These are phyloP conservation scores for Pichia sp. DNA, from an alignment of 1,139 yeast genomes.

Conservation along the genomic window DNA sequence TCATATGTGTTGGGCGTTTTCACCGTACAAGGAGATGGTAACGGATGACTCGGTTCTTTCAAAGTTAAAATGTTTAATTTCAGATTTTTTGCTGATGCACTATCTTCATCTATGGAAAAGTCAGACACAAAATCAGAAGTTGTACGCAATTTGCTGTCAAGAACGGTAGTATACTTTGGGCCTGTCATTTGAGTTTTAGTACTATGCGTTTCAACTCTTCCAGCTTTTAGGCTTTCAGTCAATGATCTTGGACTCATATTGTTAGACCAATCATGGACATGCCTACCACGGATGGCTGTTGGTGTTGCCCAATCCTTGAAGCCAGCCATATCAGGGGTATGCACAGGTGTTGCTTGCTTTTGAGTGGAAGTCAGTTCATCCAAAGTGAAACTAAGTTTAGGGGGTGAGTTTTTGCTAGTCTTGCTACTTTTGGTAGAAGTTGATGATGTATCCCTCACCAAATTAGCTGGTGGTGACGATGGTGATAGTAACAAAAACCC, in stretches of 20 bases:
- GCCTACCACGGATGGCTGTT: slow-evolving; percentile 9
- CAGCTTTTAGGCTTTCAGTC: slow-evolving; percentile 12
- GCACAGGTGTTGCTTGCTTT: neutral
- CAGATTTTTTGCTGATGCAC: neutral
- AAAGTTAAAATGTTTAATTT: neutral
- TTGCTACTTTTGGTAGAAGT: slow-evolving; percentile 1
- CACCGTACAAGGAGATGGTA: slow-evolving; percentile 10
- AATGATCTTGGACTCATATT: slow-evolving; percentile 12
- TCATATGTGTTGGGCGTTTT: slow-evolving; percentile 2
- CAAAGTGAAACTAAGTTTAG: neutral
- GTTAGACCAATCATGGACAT: slow-evolving; percentile 13
- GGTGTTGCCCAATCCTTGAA: slow-evolving; percentile 11
- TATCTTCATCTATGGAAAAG: neutral
- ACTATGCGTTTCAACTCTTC: slow-evolving; percentile 7
- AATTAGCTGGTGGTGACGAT: slow-evolving; percentile 1
- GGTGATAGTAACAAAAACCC: neutral
- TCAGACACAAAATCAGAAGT: neutral
- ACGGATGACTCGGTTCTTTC: slow-evolving; percentile 8
- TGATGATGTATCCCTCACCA: slow-evolving; percentile 1
- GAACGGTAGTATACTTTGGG: neutral
- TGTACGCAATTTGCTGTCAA: neutral
- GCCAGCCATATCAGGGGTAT: neutral
- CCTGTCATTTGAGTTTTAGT: neutral
- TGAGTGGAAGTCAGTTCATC: neutral
- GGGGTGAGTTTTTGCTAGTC: neutral